phyloP scores from a whole-genome alignment of 495 filamentous ascomycete genomes.

The Coniosporium apollinis region DNA sequence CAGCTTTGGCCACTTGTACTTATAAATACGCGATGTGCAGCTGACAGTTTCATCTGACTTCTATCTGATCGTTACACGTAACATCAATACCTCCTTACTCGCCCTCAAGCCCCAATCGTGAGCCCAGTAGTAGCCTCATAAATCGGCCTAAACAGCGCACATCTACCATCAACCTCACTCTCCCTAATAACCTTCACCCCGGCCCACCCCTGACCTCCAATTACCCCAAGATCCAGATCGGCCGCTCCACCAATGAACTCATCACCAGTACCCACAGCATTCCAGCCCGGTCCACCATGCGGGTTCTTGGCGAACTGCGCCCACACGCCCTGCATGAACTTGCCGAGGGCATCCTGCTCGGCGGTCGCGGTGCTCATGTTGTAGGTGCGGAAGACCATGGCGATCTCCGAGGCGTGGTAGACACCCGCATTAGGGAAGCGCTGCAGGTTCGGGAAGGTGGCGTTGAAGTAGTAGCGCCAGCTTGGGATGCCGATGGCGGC shows the following conservation, averaged over 20 bases:
- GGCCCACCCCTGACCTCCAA: constrained; percentile 1
- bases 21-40: too few species aligned
- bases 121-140: too few species aligned
- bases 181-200: constrained; percentile 14
- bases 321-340: constrained; percentile 19
- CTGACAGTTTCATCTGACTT: too few species aligned
- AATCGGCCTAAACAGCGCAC: constrained; percentile 8
- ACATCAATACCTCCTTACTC: too few species aligned
- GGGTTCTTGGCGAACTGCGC: constrained; percentile 23
- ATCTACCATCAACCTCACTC: constrained; percentile 10
- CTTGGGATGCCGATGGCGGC: constrained; percentile 9
- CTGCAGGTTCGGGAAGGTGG: constrained; percentile 19
- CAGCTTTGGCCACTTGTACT: too few species aligned
- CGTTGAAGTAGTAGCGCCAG: constrained; percentile 23
- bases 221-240: constrained; percentile 8
- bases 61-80: too few species aligned
- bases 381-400: constrained; percentile 20
- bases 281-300: constrained; percentile 12
- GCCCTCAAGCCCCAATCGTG: too few species aligned
- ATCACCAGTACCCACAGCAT: constrained; percentile 1
- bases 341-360: constrained; percentile 13
- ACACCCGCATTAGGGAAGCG: constrained; percentile 8
- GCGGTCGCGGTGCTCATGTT: constrained; percentile 7
- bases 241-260: not conserved
- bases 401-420: constrained; percentile 20